These are phyloP conservation scores for Zymoseptoria brevis DNA, from an alignment of 2,329 filamentous ascomycete genomes.

Conservation along the genomic window DNA sequence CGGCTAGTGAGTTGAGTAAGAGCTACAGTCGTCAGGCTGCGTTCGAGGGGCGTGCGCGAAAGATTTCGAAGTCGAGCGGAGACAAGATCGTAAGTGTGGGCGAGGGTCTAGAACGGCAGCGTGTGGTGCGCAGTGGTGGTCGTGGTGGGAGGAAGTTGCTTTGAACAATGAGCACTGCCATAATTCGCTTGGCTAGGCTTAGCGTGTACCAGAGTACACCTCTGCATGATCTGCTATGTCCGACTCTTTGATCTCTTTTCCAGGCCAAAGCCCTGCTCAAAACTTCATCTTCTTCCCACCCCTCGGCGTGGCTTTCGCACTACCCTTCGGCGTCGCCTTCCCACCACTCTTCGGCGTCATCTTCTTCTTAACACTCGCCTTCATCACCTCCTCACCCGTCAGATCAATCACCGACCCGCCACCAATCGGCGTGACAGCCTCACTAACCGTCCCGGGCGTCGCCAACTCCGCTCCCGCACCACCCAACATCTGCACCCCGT, in stretches of 20 bases:
- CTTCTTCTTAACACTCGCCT: neutral
- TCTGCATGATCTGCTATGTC: no score
- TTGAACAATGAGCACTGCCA: no score
- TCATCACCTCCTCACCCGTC: neutral
- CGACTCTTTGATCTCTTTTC: neutral
- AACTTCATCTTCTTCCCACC: neutral
- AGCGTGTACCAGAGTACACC: no score
- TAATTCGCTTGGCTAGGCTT: no score
- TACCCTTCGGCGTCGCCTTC: neutral
- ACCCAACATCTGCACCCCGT: neutral
- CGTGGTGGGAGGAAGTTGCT: no score
- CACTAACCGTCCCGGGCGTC: constrained; percentile 16
- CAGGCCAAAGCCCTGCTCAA: neutral
- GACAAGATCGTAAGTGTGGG: no score
- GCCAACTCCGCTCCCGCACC: neutral
- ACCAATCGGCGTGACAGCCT: constrained; percentile 15
- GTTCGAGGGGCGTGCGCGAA: no score
- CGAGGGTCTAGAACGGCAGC: no score
- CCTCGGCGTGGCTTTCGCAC: neutral
- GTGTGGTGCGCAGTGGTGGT: no score
- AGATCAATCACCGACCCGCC: neutral
- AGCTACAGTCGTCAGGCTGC: no score
- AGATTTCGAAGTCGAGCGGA: no score
- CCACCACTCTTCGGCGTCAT: neutral
- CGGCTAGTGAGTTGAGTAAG: no score